A percentile compares a stretch with the other conserved stretches of the same genome.
These are phyloP conservation scores for Globisporangium okanoganense DNA, from an alignment of 352 stramenopile species.

Conservation along the genomic window DNA sequence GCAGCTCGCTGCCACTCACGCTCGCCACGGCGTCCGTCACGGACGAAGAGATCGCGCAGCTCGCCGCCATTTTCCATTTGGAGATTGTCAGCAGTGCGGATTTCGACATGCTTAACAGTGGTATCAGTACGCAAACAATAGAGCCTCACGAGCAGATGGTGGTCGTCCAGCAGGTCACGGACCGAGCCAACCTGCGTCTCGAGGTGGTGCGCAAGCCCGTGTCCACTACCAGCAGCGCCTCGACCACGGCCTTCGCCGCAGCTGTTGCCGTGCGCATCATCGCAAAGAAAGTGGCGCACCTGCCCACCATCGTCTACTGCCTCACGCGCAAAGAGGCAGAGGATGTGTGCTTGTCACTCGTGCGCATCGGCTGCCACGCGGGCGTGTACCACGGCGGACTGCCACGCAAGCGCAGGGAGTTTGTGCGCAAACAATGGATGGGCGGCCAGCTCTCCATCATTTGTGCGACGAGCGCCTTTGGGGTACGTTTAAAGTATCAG, in stretches of 20 bases:
- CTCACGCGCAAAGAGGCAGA: conserved; percentile 72
- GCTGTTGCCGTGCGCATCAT: conserved; percentile 38
- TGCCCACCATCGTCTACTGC: conserved; percentile 68
- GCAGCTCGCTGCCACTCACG: conserved; percentile 55
- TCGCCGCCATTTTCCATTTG: conserved; percentile 51
- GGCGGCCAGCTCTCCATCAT: conserved; percentile 64
- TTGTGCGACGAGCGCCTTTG: conserved; percentile 76
- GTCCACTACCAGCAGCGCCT: neutral
- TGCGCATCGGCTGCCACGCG: conserved; percentile 42
- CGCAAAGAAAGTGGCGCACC: conserved; percentile 21
- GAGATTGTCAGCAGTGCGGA: conserved; percentile 1
- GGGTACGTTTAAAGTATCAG: conserved; percentile 27
- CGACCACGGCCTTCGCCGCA: neutral
- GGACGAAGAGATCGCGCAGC: conserved; percentile 50
- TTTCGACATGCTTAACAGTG: neutral
- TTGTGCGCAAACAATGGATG: conserved; percentile 81
- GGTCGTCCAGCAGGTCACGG: conserved; percentile 58
- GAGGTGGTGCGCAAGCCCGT: conserved; percentile 50
- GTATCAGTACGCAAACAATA: neutral
- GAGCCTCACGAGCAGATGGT: conserved; percentile 29
- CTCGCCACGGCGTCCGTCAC: conserved; percentile 69
- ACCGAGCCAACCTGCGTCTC: conserved; percentile 59
- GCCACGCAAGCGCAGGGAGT: conserved; percentile 48
- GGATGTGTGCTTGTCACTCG: conserved; percentile 45
- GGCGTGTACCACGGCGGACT: conserved; percentile 75